phyloP scores from a whole-genome alignment of 768 basidiomycete genomes.

The Leccinum pellstonianum region DNA sequence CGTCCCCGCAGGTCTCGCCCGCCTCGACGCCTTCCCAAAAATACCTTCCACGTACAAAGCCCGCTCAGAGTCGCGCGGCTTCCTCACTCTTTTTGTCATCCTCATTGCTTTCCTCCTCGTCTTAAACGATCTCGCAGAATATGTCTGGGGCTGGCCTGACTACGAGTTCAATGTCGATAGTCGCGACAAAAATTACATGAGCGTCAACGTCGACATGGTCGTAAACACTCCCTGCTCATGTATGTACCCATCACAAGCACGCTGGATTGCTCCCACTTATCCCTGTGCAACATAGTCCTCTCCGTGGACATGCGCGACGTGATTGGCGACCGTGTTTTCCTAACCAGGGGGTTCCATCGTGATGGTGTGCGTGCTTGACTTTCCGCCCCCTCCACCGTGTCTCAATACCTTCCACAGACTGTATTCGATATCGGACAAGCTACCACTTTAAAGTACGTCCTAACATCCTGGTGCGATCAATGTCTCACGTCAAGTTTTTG shows the following conservation, averaged over 20 bases:
- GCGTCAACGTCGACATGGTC: slow-evolving; percentile 88
- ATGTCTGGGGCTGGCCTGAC: slow-evolving; percentile 91
- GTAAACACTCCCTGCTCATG: slow-evolving; percentile 93
- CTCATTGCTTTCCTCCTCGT: slow-evolving; percentile 70
- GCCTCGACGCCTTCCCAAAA: slow-evolving; percentile 88
- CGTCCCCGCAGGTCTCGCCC: slow-evolving; percentile 51
- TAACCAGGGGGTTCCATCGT: slow-evolving; percentile 75
- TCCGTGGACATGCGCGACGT: slow-evolving; percentile 90
- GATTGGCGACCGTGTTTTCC: slow-evolving; percentile 86
- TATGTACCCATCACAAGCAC: slow-evolving; percentile 43
- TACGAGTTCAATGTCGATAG: slow-evolving; percentile 86
- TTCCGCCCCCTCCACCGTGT: background rate
- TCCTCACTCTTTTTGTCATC: slow-evolving; percentile 72
- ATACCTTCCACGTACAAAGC: slow-evolving; percentile 78
- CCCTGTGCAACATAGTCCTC: slow-evolving; percentile 49
- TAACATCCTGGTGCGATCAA: background rate
- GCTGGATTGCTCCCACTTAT: background rate
- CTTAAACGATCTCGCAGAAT: slow-evolving; percentile 88
- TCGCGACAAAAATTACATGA: slow-evolving; percentile 58
- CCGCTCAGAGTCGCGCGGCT: slow-evolving; percentile 75
- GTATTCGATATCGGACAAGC: slow-evolving; percentile 83
- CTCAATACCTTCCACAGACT: slow-evolving; percentile 43
- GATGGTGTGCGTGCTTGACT: slow-evolving; percentile 64
- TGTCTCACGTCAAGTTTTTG: background rate
- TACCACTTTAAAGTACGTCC: slow-evolving; percentile 56